Percentiles rank a stretch among this genome's conserved stretches.
Evolutionary conservation across 2,329 filamentous ascomycete genomes (phyloP).

Genomic region (Trichoderma atrobrunneum): DNA sequence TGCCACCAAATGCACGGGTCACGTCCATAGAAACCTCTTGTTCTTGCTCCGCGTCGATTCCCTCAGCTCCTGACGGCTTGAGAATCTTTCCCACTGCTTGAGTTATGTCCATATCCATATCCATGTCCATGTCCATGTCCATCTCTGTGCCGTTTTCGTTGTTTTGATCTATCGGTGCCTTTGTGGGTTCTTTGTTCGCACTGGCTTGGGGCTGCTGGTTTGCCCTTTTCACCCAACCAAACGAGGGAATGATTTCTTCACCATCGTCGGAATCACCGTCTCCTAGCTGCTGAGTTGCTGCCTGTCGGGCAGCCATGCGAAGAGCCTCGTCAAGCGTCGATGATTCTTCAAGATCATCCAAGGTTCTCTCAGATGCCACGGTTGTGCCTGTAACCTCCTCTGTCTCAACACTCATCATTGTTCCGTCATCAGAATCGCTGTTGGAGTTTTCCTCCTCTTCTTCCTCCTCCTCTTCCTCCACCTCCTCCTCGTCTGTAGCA

Average conservation of each 20-base stretch:
- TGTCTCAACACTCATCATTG: conserved; percentile 77
- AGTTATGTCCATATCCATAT: conserved; percentile 59
- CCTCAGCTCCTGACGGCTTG: conserved; percentile 35
- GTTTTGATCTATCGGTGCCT: conserved; percentile 34
- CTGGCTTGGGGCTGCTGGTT: conserved; percentile 33
- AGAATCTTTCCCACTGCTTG: conserved; percentile 55
- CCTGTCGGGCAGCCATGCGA: conserved; percentile 69
- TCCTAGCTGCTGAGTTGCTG: conserved; percentile 58
- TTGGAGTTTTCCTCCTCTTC: conserved; percentile 43
- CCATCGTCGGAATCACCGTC: conserved; percentile 56
- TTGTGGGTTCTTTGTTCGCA: conserved; percentile 40
- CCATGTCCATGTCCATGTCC: conserved; percentile 45
- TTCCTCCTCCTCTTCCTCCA: conserved; percentile 41
- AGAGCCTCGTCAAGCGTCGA: conserved; percentile 74
- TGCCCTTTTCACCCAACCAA: conserved; percentile 67
- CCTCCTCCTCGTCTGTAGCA: conserved; percentile 49
- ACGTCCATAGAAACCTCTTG: conserved; percentile 93
- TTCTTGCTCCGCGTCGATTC: conserved; percentile 44
- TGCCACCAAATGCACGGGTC: conserved; percentile 76
- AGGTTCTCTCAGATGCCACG: conserved; percentile 56
- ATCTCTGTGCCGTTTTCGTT: conserved; percentile 31
- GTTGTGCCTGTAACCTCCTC: conserved; percentile 74
- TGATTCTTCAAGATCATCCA: conserved; percentile 58
- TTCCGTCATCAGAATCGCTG: conserved; percentile 69
- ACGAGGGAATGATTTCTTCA: conserved; percentile 72